phyloP scores from a whole-genome alignment of 495 filamentous ascomycete species.

The Trichoderma virens region DNA sequence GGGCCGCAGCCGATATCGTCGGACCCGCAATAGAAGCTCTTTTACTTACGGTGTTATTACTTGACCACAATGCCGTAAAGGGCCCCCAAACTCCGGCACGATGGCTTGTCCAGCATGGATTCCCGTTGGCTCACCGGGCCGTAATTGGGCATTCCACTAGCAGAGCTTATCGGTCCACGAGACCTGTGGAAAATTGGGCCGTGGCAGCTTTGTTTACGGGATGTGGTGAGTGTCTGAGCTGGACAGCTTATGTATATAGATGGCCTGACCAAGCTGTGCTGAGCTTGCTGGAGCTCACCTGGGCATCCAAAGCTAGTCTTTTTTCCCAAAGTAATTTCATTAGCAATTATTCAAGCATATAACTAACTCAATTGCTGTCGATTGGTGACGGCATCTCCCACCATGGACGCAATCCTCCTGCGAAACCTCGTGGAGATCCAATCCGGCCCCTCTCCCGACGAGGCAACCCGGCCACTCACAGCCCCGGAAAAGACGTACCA shows the following conservation, averaged over 20 bases:
- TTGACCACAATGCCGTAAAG: background rate
- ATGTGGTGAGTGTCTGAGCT: background rate
- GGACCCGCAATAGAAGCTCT: background rate
- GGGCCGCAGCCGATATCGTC: constrained; percentile 2
- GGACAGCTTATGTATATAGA: background rate
- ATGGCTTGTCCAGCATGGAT: no score
- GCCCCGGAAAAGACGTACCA: constrained; percentile 29
- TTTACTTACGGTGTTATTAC: background rate
- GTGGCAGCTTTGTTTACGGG: background rate
- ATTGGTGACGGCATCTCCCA: background rate
- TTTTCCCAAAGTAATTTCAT: no score
- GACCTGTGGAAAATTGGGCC: background rate
- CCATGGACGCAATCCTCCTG: constrained; percentile 7
- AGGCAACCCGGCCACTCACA: constrained; percentile 15
- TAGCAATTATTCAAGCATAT: no score
- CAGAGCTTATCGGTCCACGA: background rate
- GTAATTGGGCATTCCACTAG: constrained; percentile 1
- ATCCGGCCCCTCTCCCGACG: constrained; percentile 9
- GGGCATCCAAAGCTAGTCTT: background rate
- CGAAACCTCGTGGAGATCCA: constrained; percentile 9
- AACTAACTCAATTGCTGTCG: no score
- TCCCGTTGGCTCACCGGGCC: background rate
- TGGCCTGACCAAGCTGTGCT: background rate
- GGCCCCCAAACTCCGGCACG: no score
- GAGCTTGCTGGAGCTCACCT: background rate